Conservation (phyloP, 441 rosid genomes). For the Aleurites moluccanus region DNA sequence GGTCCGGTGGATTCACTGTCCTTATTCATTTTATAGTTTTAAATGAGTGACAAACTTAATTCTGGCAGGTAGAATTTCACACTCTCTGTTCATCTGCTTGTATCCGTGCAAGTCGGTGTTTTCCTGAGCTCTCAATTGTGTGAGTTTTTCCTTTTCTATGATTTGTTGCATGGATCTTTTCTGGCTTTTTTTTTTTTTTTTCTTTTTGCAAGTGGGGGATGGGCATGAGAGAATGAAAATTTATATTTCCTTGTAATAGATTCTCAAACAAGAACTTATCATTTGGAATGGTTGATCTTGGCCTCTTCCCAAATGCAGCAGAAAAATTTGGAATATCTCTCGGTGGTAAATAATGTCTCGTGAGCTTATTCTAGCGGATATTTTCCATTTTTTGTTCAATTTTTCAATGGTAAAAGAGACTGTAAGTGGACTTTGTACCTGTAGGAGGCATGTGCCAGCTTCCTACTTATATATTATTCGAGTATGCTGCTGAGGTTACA, state of each 20-base stretch:
- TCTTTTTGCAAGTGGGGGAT: neutral
- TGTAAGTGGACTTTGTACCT: constrained; percentile 21
- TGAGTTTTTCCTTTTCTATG: constrained; percentile 34
- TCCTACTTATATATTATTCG: constrained; percentile 79
- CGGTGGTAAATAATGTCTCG: constrained; percentile 39
- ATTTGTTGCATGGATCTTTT: neutral
- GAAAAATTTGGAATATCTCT: constrained; percentile 85
- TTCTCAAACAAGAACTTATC: constrained; percentile 80
- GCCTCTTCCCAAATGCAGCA: constrained; percentile 84
- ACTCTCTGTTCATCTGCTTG: constrained; percentile 60
- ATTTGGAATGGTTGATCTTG: constrained; percentile 82
- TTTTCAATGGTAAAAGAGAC: constrained; percentile 1
- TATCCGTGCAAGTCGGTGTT: constrained; percentile 66
- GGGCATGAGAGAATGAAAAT: neutral
- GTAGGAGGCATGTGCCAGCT: constrained; percentile 76
- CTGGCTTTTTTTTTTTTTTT: neutral
- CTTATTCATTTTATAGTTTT: neutral
- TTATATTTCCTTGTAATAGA: constrained; percentile 40
- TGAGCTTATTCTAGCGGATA: constrained; percentile 8
- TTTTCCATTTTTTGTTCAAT: constrained; percentile 12
- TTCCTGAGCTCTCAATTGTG: constrained; percentile 83
- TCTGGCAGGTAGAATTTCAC: constrained; percentile 73
- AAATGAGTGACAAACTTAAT: constrained; percentile 9
- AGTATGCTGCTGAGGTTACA: constrained; percentile 68
- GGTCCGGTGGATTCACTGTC: neutral